A percentile compares a stretch with the other conserved stretches of the same genome.
phyloP scores from a whole-genome alignment of 1,284 basidiomycete genomes.

The Inonotus hispidus region DNA sequence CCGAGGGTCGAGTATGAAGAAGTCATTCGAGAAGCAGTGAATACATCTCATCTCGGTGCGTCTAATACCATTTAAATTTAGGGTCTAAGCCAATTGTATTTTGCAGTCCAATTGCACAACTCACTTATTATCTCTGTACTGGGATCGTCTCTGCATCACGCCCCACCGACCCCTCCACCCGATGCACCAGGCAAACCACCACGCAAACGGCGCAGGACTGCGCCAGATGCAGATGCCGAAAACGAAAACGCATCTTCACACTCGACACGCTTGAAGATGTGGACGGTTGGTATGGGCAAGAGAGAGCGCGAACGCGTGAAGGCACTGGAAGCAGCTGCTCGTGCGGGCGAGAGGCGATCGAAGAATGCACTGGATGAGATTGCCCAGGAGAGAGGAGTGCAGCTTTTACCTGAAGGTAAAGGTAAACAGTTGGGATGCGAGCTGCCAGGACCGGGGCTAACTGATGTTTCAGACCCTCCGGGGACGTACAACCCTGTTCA shows the following conservation, averaged over 20 bases:
- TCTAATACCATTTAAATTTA: slow-evolving; percentile 18
- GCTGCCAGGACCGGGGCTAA: not conserved
- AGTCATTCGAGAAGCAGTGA: slow-evolving; percentile 54
- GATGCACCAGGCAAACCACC: slow-evolving; percentile 51
- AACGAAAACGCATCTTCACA: slow-evolving; percentile 50
- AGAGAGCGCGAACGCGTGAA: slow-evolving; percentile 68
- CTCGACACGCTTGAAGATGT: slow-evolving; percentile 64
- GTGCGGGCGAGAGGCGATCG: slow-evolving; percentile 32
- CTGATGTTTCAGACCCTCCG: slow-evolving; percentile 46
- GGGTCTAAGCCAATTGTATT: not conserved
- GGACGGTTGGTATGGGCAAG: slow-evolving; percentile 65
- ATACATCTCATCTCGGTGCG: slow-evolving; percentile 54
- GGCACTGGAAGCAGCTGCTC: slow-evolving; percentile 36
- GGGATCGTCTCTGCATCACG: slow-evolving; percentile 65
- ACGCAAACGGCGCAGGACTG: slow-evolving; percentile 64
- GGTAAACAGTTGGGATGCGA: slow-evolving; percentile 34
- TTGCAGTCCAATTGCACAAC: slow-evolving; percentile 70
- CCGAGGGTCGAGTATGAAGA: slow-evolving; percentile 75
- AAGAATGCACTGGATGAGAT: slow-evolving; percentile 58
- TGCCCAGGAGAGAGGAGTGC: slow-evolving; percentile 60
- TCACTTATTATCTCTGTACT: slow-evolving; percentile 76
- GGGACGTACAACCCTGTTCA: slow-evolving; percentile 67
- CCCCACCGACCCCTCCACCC: slow-evolving; percentile 56
- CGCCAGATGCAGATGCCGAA: slow-evolving; percentile 53
- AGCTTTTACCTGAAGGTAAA: slow-evolving; percentile 55